Conservation (phyloP, 306 rosid species). For the Quercus robur region DNA sequence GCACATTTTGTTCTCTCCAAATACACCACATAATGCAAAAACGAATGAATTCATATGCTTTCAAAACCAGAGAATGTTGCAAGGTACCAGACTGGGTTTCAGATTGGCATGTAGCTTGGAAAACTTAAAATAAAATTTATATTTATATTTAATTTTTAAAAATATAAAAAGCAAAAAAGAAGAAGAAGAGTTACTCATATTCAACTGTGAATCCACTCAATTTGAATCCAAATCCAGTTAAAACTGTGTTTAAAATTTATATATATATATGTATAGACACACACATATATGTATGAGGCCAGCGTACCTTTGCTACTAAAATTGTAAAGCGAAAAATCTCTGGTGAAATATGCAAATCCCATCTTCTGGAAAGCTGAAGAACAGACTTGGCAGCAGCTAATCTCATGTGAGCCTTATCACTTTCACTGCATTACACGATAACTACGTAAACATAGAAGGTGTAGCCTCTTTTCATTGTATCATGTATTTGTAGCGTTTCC, state of each 20-base stretch:
- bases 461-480: neutral
- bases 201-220: neutral
- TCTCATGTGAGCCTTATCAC: slow-evolving; percentile 51
- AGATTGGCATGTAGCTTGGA: neutral
- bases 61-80: no score
- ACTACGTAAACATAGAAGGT: neutral
- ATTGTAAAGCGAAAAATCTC: slow-evolving; percentile 53
- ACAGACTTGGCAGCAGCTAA: slow-evolving; percentile 85
- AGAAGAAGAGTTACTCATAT: neutral
- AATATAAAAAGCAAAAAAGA: neutral
- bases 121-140: neutral
- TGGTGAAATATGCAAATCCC: slow-evolving; percentile 81
- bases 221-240: neutral
- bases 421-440: slow-evolving; percentile 45
- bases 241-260: neutral
- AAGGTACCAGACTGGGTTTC: neutral
- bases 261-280: no score
- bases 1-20: no score
- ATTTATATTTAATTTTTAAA: no score
- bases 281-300: neutral
- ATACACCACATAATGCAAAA: no score
- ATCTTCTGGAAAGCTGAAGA: slow-evolving; percentile 74
- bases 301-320: slow-evolving; percentile 61
- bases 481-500: neutral
- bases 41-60: no score